These are phyloP conservation scores for Akanthomyces muscarius DNA, from an alignment of 2,329 filamentous ascomycete genomes.

Conservation along the genomic window DNA sequence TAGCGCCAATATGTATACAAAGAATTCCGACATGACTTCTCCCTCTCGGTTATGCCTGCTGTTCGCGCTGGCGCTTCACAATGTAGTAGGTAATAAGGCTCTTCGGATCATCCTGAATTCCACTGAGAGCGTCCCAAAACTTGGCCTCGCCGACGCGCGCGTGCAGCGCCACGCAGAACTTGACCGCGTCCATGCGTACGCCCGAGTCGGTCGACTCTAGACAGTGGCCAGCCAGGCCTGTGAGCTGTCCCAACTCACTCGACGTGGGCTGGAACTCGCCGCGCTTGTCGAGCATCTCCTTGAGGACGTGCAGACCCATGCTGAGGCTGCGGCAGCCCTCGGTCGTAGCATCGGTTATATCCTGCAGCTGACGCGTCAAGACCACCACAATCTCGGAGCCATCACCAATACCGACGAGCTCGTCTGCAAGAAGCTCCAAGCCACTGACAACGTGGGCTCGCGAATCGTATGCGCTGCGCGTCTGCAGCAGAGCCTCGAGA, in stretches of 20 bases:
- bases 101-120: conserved; percentile 66
- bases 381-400: conserved; percentile 56
- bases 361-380: conserved; percentile 46
- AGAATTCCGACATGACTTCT: no score
- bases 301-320: conserved; percentile 62
- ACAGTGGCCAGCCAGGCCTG: conserved; percentile 50
- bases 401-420: conserved; percentile 64
- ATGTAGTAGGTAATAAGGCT: conserved; percentile 79
- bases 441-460: conserved; percentile 69
- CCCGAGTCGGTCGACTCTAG: conserved; percentile 58
- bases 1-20: neutral
- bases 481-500: conserved; percentile 62
- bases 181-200: conserved; percentile 71
- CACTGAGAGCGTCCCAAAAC: conserved; percentile 67
- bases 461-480: conserved; percentile 63
- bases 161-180: conserved; percentile 72
- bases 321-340: conserved; percentile 51
- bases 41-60: neutral
- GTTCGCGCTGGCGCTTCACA: conserved; percentile 63
- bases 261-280: conserved; percentile 47
- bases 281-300: conserved; percentile 52
- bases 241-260: conserved; percentile 48
- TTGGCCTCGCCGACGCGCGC: conserved; percentile 52
- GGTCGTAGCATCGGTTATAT: conserved; percentile 36
- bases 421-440: conserved; percentile 68